Evolutionary conservation across 2,329 filamentous ascomycete species (phyloP).

Genomic region (Stachybotrys chlorohalonatus): DNA sequence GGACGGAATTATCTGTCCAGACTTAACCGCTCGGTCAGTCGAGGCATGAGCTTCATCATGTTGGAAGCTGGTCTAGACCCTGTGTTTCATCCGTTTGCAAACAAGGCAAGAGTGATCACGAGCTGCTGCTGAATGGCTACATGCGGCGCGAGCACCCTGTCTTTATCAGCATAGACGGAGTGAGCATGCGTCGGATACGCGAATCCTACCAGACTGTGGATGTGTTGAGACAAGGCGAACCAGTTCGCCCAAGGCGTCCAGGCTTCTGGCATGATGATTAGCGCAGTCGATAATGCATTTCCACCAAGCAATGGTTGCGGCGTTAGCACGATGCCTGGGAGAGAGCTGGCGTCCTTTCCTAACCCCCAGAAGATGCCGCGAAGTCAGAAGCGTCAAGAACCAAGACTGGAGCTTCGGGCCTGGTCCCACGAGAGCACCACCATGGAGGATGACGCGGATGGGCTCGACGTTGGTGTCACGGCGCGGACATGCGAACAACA

Average conservation of each 20-base stretch:
- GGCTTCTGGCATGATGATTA: background rate
- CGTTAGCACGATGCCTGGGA: too few relatives aligned
- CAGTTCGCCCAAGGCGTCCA: background rate
- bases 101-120: background rate
- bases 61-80: background rate
- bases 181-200: background rate
- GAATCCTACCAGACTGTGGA: background rate
- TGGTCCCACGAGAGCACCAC: too few relatives aligned
- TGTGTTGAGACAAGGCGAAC: background rate
- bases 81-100: background rate
- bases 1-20: background rate
- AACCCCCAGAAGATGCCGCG: too few relatives aligned
- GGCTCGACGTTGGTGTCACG: too few relatives aligned
- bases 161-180: background rate
- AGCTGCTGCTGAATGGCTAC: background rate
- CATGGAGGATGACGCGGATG: too few relatives aligned
- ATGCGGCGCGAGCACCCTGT: background rate
- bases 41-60: background rate
- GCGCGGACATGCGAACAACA: too few relatives aligned
- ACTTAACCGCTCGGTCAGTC: too few relatives aligned
- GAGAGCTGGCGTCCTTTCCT: too few relatives aligned
- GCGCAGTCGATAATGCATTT: background rate
- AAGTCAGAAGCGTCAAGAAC: too few relatives aligned
- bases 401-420: too few relatives aligned
- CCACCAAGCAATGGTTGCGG: too few relatives aligned